Evolutionary conservation across 176 grass and related monocot species (phyloP).

Genomic region (Areca catechu): DNA sequence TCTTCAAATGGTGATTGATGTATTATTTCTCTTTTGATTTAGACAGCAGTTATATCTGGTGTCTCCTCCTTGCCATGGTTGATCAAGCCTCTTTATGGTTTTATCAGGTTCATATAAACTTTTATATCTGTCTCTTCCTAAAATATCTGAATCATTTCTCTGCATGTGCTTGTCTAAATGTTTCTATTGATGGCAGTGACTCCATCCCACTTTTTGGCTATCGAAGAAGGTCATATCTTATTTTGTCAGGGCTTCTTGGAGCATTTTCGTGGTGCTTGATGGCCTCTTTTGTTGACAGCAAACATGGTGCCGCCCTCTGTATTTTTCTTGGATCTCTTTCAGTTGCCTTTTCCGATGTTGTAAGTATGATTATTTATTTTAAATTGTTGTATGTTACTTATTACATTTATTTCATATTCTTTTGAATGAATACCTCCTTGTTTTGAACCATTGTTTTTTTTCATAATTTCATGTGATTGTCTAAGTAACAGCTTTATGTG

Average conservation of each 20-base stretch:
- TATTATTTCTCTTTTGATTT: conserved; percentile 27
- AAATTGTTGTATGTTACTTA: too few species aligned
- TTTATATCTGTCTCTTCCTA: background rate
- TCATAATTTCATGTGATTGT: too few species aligned
- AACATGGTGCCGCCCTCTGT: conserved; percentile 67
- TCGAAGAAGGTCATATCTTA: conserved; percentile 90
- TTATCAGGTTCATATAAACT: conserved; percentile 63
- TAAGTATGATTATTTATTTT: conserved; percentile 31
- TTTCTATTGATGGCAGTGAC: conserved; percentile 56
- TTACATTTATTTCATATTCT: too few species aligned
- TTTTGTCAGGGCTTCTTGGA: conserved; percentile 92
- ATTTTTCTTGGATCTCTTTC: conserved; percentile 97
- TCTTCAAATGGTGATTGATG: conserved; percentile 13
- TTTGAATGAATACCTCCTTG: too few species aligned
- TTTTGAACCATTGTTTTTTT: too few species aligned
- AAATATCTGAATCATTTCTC: background rate
- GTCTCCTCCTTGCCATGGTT: conserved; percentile 90
- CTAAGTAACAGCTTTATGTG: too few species aligned
- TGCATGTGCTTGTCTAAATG: conserved; percentile 9
- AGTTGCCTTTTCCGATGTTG: conserved; percentile 99
- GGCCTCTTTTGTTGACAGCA: conserved; percentile 81
- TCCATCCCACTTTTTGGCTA: conserved; percentile 98
- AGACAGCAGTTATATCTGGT: conserved; percentile 98
- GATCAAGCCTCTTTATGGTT: conserved; percentile 95
- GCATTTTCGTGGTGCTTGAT: conserved; percentile 95